Conservation (phyloP, 1,139 yeast genomes). For the Waltiozyma sp. region DNA sequence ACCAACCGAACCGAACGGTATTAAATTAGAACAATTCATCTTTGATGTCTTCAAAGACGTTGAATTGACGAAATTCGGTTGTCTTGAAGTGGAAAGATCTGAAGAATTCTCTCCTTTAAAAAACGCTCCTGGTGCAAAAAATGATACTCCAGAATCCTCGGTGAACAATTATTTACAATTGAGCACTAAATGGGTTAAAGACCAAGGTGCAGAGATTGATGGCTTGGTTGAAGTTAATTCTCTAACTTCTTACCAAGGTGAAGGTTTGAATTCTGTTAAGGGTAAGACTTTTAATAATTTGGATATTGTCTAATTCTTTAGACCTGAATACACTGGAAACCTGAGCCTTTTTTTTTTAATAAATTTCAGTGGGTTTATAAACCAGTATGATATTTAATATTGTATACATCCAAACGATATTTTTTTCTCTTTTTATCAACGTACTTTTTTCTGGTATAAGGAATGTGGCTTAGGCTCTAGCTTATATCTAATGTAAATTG, state of each 20-base stretch:
- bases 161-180: constrained; percentile 52
- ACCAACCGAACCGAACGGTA: constrained; percentile 76
- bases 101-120: constrained; percentile 92
- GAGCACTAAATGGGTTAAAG: constrained; percentile 66
- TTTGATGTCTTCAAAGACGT: constrained; percentile 91
- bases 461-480: no score
- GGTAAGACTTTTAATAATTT: constrained; percentile 36
- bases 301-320: constrained; percentile 13
- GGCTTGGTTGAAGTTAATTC: constrained; percentile 72
- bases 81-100: constrained; percentile 77
- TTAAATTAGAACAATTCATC: constrained; percentile 92
- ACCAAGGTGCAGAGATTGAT: constrained; percentile 53
- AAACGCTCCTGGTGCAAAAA: constrained; percentile 72
- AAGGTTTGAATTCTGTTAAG: constrained; percentile 53
- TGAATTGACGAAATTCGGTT: constrained; percentile 67
- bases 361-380: no score
- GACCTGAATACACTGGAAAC: no score
- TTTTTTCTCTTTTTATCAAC: no score
- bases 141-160: constrained; percentile 82
- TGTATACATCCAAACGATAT: no score
- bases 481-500: no score
- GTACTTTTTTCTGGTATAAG: no score
- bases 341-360: no score
- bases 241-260: constrained; percentile 72
- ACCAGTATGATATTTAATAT: no score